Evolutionary conservation across 345 rosid genomes (phyloP), one percentile per base, ranked within the genome.

Genomic region (Arabidopsis arenosa): DNA sequence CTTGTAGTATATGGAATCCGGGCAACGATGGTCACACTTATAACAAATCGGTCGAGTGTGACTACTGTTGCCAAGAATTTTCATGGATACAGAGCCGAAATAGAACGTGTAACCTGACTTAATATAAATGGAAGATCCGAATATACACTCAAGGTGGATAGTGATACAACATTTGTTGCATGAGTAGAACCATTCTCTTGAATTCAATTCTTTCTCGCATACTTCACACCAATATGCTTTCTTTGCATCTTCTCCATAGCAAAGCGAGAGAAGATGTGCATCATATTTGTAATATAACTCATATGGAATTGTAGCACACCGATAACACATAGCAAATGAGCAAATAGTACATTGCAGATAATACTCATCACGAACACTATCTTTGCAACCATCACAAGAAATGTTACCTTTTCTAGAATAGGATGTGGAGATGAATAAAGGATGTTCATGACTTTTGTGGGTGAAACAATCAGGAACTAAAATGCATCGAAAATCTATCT

Each of bases 391-490:
- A 2, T 12, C 2, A 3, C 64, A 68, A 10, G 4, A 17, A 30
- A 55, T 55, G 30, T 15, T 17, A 13, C 5, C 39, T 30, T 68
- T 15, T 5, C 23, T 7, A n/a, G 23, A 5, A 13, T 52, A 21
- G 1, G 73, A 13, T 23, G 63, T 54, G 6, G 63, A 30, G 45
- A 59, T 58, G 36, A 70, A 71, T 13, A 71, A 0, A 2, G 75
- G 67, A 71, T 71, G 75, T 1, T 71, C 15, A 51, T 71, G 59
- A 47, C 3, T 36, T 9, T 35, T 10, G 44, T 71, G 67, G 2
- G 28, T 71, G 58, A 71, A 59, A 35, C 7, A 47, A 2, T 70
- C 75, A 9, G 57, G 47, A 45, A 70, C 56, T 21, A 33, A 45
- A 13, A 14, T 35, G 44, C 66, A 71, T 6, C 70, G 6, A 65